Evolutionary conservation across 2,329 filamentous ascomycete species (phyloP).

Genomic region (Aureobasidium lini): DNA sequence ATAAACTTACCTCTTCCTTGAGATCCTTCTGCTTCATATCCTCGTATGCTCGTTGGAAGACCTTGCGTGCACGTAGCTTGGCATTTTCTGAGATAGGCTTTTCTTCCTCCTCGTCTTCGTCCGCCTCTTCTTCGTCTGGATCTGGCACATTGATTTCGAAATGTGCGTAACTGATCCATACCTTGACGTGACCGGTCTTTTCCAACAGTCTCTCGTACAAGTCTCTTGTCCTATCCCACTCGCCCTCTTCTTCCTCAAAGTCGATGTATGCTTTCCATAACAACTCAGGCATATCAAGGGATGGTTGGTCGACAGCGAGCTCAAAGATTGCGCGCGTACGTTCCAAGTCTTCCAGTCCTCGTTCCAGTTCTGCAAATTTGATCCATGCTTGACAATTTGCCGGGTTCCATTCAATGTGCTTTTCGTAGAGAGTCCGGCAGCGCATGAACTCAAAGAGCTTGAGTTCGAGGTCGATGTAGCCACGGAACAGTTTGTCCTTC

Average conservation of each 20-base stretch:
- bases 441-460: constrained; percentile 91
- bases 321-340: constrained; percentile 87
- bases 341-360: constrained; percentile 81
- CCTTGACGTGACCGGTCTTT: constrained; percentile 98
- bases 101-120: constrained; percentile 51
- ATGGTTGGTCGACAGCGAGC: constrained; percentile 71
- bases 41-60: constrained; percentile 81
- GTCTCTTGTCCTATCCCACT: constrained; percentile 72
- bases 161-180: constrained; percentile 98
- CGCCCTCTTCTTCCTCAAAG: constrained; percentile 91
- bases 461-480: constrained; percentile 87
- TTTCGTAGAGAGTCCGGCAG: constrained; percentile 86
- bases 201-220: constrained; percentile 86
- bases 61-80: constrained; percentile 68
- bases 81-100: constrained; percentile 68
- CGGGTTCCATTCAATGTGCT: constrained; percentile 87
- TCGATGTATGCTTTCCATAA: constrained; percentile 98
- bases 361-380: constrained; percentile 87
- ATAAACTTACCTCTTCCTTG: constrained; percentile 64
- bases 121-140: constrained; percentile 52
- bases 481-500: constrained; percentile 90
- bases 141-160: constrained; percentile 95
- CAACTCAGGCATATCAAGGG: constrained; percentile 93
- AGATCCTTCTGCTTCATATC: constrained; percentile 83
- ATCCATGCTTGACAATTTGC: constrained; percentile 93